Conservation (phyloP, 805 yeast genomes). For the Tetrapisispora phaffii region DNA sequence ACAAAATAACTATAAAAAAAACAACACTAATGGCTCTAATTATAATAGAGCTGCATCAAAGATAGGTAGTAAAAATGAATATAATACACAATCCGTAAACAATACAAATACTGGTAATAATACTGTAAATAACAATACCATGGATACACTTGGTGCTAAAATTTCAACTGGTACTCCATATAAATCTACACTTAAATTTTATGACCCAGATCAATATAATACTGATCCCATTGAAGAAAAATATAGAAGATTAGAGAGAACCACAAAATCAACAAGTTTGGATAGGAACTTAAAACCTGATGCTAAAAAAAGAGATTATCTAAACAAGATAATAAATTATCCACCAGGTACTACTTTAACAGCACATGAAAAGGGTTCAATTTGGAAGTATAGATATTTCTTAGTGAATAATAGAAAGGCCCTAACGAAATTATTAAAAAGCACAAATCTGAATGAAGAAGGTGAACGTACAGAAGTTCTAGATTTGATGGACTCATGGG, state of each 20-base stretch:
- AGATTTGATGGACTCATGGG: conserved; percentile 59
- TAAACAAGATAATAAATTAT: conserved; percentile 55
- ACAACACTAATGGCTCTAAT: too few relatives aligned
- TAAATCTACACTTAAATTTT: conserved; percentile 34
- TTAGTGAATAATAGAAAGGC: conserved; percentile 57
- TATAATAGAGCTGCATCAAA: neutral
- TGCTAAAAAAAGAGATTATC: conserved; percentile 66
- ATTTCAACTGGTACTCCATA: conserved; percentile 20
- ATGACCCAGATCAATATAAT: conserved; percentile 59
- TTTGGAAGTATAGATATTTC: conserved; percentile 88
- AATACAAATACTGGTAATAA: conserved; percentile 7
- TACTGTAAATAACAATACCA: conserved; percentile 3
- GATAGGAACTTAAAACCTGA: conserved; percentile 87
- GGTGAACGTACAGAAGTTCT: conserved; percentile 71
- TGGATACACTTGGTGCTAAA: neutral
- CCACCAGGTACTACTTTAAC: conserved; percentile 78
- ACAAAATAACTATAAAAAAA: conserved; percentile 23
- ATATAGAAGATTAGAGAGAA: conserved; percentile 73
- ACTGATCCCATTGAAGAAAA: conserved; percentile 84
- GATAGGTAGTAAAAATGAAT: neutral
- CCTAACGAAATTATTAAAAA: conserved; percentile 72
- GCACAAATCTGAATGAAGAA: conserved; percentile 82
- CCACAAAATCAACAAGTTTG: conserved; percentile 62
- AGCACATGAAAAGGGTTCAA: conserved; percentile 72
- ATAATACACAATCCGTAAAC: neutral